Percentiles rank a stretch among this genome's conserved stretches.
Evolutionary conservation across 2,329 filamentous ascomycete genomes (phyloP).

Genomic region (Colletotrichum siamense): DNA sequence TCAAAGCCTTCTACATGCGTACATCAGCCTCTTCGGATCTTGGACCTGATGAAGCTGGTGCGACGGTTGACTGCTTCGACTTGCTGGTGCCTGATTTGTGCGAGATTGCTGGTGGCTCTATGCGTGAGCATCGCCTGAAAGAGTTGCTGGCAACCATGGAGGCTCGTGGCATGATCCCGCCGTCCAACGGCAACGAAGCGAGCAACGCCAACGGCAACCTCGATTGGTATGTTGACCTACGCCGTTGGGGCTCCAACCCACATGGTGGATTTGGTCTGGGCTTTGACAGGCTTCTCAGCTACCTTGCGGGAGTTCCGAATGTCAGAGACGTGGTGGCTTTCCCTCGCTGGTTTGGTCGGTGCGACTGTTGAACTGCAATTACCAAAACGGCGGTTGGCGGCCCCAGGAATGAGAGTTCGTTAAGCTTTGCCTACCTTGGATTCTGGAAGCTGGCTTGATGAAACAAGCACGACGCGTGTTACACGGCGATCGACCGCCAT

Average conservation of each 20-base stretch:
- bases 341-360: conserved; percentile 74
- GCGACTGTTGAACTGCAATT: conserved; percentile 54
- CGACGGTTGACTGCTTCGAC: conserved; percentile 89
- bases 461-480: neutral
- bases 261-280: conserved; percentile 92
- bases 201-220: conserved; percentile 42
- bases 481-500: neutral
- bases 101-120: conserved; percentile 86
- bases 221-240: conserved; percentile 87
- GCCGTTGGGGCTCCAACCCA: conserved; percentile 88
- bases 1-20: conserved; percentile 86
- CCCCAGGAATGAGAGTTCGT: conserved; percentile 33
- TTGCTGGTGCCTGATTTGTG: conserved; percentile 84
- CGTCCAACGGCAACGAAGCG: conserved; percentile 25
- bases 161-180: conserved; percentile 64
- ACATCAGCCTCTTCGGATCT: conserved; percentile 31
- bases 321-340: conserved; percentile 88
- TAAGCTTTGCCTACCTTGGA: conserved; percentile 45
- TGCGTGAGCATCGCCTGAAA: conserved; percentile 81
- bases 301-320: conserved; percentile 81
- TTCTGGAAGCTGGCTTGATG: conserved; percentile 25
- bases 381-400: neutral
- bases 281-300: conserved; percentile 85
- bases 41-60: conserved; percentile 23
- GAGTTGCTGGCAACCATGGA: conserved; percentile 75